A percentile compares a stretch with the other conserved stretches of the same genome.
Conservation (phyloP, 176 grass and related monocot species). For the Lolium rigidum region DNA sequence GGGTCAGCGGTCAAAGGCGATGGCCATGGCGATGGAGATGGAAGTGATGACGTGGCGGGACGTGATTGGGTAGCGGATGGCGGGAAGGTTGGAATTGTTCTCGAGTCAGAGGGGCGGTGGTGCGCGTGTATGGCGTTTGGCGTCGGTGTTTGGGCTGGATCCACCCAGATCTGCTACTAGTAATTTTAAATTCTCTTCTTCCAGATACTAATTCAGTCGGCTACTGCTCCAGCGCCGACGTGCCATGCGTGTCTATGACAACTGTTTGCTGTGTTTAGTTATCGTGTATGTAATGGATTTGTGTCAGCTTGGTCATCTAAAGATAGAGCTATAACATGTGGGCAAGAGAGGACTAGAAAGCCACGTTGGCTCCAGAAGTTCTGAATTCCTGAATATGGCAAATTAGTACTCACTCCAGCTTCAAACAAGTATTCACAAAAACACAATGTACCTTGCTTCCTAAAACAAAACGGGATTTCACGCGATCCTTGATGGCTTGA, state of each 20-base stretch:
- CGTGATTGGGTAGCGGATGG: neutral
- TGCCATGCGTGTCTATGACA: neutral
- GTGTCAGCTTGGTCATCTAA: neutral
- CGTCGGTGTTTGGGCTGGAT: neutral
- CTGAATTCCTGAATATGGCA: too few relatives aligned
- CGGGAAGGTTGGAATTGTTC: neutral
- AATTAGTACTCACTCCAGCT: too few relatives aligned
- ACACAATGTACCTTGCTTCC: too few relatives aligned
- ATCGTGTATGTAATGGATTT: neutral
- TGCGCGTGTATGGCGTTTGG: constrained; percentile 39
- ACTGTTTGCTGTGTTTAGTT: neutral
- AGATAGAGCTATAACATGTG: neutral
- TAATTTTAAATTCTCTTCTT: too few relatives aligned
- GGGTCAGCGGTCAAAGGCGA: constrained; percentile 54
- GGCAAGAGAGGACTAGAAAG: neutral
- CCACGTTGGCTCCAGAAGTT: too few relatives aligned
- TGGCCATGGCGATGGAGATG: constrained; percentile 14
- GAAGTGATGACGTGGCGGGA: neutral
- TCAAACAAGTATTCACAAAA: too few relatives aligned
- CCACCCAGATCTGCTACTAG: neutral
- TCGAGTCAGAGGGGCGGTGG: constrained; percentile 5
- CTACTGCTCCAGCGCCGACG: constrained; percentile 11
- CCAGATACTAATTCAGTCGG: neutral
- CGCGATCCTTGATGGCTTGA: too few relatives aligned
- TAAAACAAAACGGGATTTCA: too few relatives aligned